Conservation (phyloP, 805 yeast genomes). For the Yamadazyma takamatsuzukensis region DNA sequence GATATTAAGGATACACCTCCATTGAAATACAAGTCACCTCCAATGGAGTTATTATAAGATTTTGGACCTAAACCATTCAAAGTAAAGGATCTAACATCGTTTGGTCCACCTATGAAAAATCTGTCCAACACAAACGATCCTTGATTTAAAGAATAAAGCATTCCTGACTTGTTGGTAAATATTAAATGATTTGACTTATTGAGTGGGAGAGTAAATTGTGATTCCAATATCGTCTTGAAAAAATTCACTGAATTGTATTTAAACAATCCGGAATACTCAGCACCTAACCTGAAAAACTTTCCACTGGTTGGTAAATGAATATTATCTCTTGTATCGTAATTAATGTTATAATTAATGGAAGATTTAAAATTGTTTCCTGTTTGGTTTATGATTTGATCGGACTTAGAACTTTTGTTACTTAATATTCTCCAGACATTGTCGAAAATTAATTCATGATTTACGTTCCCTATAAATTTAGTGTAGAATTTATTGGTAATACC, state of each 20-base stretch:
- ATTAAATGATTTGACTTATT: constrained; percentile 19
- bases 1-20: constrained; percentile 45
- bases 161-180: constrained; percentile 30
- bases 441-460: constrained; percentile 47
- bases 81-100: constrained; percentile 51
- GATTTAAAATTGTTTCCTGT: constrained; percentile 47
- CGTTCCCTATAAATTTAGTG: constrained; percentile 23
- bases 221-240: constrained; percentile 40
- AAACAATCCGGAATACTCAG: constrained; percentile 33
- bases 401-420: constrained; percentile 25
- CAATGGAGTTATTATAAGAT: constrained; percentile 44
- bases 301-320: constrained; percentile 44
- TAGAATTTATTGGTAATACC: constrained; percentile 42
- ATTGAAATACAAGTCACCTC: constrained; percentile 48
- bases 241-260: constrained; percentile 27
- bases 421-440: constrained; percentile 42
- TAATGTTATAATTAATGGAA: constrained; percentile 35
- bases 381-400: constrained; percentile 30
- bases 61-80: constrained; percentile 56
- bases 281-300: constrained; percentile 28
- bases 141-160: constrained; percentile 16
- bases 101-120: constrained; percentile 57
- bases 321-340: constrained; percentile 45
- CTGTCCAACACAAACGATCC: constrained; percentile 47
- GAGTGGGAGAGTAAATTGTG: constrained; percentile 28